Evolutionary conservation across 2,329 filamentous ascomycete species (phyloP), one percentile per base, ranked within the genome.

Genomic region (Chaetomium olivaceum): DNA sequence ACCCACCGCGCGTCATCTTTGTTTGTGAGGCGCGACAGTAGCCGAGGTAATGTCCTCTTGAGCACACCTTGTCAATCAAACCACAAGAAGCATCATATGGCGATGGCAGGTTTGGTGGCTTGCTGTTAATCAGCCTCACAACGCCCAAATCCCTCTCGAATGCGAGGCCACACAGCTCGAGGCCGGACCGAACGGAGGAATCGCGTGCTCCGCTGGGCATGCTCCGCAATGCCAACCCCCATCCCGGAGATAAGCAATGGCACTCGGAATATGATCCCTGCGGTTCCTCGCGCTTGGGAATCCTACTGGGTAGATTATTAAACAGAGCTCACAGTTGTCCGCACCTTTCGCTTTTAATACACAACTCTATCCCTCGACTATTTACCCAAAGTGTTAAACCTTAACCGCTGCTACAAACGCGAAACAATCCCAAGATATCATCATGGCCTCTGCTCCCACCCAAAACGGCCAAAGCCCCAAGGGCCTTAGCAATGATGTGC

Each of bases 401-500:
- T 14, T 16, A 5, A 2, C 39, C 5, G n/a, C n/a, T n/a, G n/a
- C 4, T 48, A 23, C n/a, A 48, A 21, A 21, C 46, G 8, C n/a
- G 46, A 48, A 21, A 8, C n/a, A 14, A 2, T 14, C 8, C 36
- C 6, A 12, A 12, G 7, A 4, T 11, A 29, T 25, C 57, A 61
- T 1, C n/a, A 69, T 68, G 67, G 58, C 60, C 29, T 65, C 63
- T 21, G 6, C 27, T 4, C 31, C 36, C 2, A 14, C 31, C 4
- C 2, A 16, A 51, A 25, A n/a, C 2, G 11, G 25, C 4, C 2
- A 16, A 51, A 25, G 23, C 6, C 6, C 25, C 43, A 46, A 23
- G 31, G 29, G 56, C 25, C 70, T 80, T 52, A 73, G 71, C 66
- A 72, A 74, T 43, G 80, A 82, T 64, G 74, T 79, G 14, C 72